phyloP scores from a whole-genome alignment of 202 grass and related monocot genomes.

The Miscanthus sacchariflorus region DNA sequence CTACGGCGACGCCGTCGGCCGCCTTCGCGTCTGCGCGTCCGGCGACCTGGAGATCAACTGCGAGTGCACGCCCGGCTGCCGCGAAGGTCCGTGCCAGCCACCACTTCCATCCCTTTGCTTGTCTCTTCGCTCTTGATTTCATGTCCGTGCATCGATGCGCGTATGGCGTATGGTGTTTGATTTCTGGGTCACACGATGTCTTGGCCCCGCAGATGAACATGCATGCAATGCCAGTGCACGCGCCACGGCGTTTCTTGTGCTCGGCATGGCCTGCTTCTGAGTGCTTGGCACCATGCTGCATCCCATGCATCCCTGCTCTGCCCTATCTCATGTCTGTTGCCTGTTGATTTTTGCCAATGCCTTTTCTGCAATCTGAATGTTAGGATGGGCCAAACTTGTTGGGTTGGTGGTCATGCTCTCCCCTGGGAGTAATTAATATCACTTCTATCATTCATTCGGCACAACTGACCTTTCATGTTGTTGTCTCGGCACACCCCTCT shows the following conservation, averaged over 20 bases:
- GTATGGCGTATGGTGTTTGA: slow-evolving; percentile 52
- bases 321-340: slow-evolving; percentile 25
- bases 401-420: slow-evolving; percentile 35
- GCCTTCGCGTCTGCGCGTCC: slow-evolving; percentile 79
- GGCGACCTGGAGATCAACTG: slow-evolving; percentile 89
- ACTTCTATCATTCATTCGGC: slow-evolving; percentile 32
- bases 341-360: slow-evolving; percentile 22
- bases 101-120: slow-evolving; percentile 34
- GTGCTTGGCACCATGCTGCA: slow-evolving; percentile 33
- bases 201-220: slow-evolving; percentile 35
- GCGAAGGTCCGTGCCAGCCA: slow-evolving; percentile 71
- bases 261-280: slow-evolving; percentile 25
- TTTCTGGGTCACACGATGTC: slow-evolving; percentile 36
- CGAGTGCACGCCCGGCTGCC: slow-evolving; percentile 90
- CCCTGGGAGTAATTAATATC: slow-evolving; percentile 33
- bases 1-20: slow-evolving; percentile 91
- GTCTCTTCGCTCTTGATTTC: slow-evolving; percentile 57
- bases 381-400: slow-evolving; percentile 18
- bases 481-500: slow-evolving; percentile 35
- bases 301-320: slow-evolving; percentile 53
- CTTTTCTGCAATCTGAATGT: slow-evolving; percentile 46
- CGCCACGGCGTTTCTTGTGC: slow-evolving; percentile 9
- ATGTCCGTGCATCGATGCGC: slow-evolving; percentile 53
- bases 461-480: slow-evolving; percentile 32
- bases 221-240: slow-evolving; percentile 70